phyloP scores from a whole-genome alignment of 768 basidiomycete species.

The Amanita pallidorosea region DNA sequence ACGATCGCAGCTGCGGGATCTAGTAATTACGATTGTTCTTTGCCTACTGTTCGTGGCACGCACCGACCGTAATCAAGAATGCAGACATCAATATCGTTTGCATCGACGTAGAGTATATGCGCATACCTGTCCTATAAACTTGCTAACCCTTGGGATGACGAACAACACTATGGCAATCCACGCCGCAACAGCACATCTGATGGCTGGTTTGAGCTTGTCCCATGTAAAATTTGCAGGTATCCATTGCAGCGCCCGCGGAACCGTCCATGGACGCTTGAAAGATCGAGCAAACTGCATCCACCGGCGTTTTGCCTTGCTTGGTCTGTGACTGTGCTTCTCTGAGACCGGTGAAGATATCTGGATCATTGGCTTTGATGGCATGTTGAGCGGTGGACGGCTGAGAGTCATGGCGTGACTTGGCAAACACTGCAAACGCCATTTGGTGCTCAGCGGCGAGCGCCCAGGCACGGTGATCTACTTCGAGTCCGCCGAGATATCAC shows the following conservation, averaged over 20 bases:
- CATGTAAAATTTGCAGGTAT: constrained; percentile 45
- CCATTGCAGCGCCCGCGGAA: constrained; percentile 30
- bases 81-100: constrained; percentile 18
- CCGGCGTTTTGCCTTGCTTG: background rate
- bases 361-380: background rate
- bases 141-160: constrained; percentile 38
- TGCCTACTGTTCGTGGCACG: background rate
- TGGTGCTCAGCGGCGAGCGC: too few species aligned
- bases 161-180: constrained; percentile 55
- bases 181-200: constrained; percentile 51
- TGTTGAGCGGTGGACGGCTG: too few species aligned
- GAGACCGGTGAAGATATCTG: background rate
- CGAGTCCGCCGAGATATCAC: too few species aligned
- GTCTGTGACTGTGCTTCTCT: background rate
- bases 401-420: too few species aligned
- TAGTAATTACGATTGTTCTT: background rate
- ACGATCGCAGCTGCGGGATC: constrained; percentile 40
- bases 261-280: background rate
- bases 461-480: too few species aligned
- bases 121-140: constrained; percentile 46
- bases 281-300: too few species aligned
- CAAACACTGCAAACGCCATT: too few species aligned
- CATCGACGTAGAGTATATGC: background rate
- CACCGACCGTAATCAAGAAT: constrained; percentile 57
- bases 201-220: constrained; percentile 49